Evolutionary conservation across 75 land plant genomes (phyloP).

Genomic region (Picea sitchensis): DNA sequence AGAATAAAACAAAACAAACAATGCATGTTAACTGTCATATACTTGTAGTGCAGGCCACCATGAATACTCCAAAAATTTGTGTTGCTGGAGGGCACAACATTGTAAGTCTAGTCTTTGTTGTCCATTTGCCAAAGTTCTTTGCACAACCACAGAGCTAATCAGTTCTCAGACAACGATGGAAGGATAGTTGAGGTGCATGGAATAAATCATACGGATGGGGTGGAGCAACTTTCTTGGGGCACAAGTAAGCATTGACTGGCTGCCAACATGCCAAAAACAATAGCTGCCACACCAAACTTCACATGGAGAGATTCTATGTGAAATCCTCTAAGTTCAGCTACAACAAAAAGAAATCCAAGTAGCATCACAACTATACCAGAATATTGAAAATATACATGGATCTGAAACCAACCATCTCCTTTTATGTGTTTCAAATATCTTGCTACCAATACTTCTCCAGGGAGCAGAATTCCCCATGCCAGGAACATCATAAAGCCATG

Average conservation of each 20-base stretch:
- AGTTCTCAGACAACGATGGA: too few relatives aligned
- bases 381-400: conserved; percentile 90
- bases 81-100: too few relatives aligned
- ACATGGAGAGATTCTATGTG: conserved; percentile 58
- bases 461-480: conserved; percentile 93
- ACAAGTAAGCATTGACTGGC: conserved; percentile 71
- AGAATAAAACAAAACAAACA: too few relatives aligned
- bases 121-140: too few relatives aligned
- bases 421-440: conserved; percentile 91
- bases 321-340: conserved; percentile 88
- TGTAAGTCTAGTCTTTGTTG: too few relatives aligned
- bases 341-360: conserved; percentile 92
- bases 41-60: too few relatives aligned
- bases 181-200: too few relatives aligned
- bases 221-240: conserved; percentile 68
- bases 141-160: too few relatives aligned
- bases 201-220: too few relatives aligned
- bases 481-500: conserved; percentile 99
- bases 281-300: conserved; percentile 79
- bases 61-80: too few relatives aligned
- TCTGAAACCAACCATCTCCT: conserved; percentile 89
- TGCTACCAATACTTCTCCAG: conserved; percentile 89
- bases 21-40: too few relatives aligned
- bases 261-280: conserved; percentile 70
- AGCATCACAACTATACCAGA: conserved; percentile 78